Evolutionary conservation across 805 yeast species (phyloP).

Genomic region (Maudiozyma saulgeensis): DNA sequence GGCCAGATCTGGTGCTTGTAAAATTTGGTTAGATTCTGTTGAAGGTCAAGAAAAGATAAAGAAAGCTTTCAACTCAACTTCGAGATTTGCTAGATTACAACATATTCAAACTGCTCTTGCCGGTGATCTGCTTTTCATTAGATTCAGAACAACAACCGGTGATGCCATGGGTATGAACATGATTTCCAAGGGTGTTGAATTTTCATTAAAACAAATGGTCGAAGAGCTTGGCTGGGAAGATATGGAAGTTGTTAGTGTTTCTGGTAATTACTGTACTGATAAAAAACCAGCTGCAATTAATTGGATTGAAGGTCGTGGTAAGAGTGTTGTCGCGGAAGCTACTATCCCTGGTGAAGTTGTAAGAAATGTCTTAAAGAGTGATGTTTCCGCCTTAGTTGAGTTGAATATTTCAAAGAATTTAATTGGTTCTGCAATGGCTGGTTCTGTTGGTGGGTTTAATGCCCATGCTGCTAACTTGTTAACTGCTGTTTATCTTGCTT

Average conservation of each 20-base stretch:
- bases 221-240: slow-evolving; percentile 88
- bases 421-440: slow-evolving; percentile 97
- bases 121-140: slow-evolving; percentile 76
- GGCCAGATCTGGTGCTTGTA: slow-evolving; percentile 86
- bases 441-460: slow-evolving; percentile 94
- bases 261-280: slow-evolving; percentile 97
- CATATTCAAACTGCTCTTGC: slow-evolving; percentile 90
- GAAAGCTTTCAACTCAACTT: slow-evolving; percentile 89
- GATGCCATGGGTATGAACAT: slow-evolving; percentile 99
- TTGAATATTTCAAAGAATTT: slow-evolving; percentile 82
- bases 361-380: slow-evolving; percentile 73
- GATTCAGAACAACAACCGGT: slow-evolving; percentile 98
- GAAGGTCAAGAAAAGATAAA: slow-evolving; percentile 80
- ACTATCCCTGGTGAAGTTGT: slow-evolving; percentile 77
- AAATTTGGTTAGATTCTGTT: slow-evolving; percentile 89
- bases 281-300: slow-evolving; percentile 96
- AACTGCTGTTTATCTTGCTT: slow-evolving; percentile 87
- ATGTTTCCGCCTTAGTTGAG: slow-evolving; percentile 85
- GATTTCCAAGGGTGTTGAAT: slow-evolving; percentile 97
- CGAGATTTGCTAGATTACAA: slow-evolving; percentile 92
- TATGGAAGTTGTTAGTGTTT: slow-evolving; percentile 84
- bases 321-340: slow-evolving; percentile 95
- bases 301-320: slow-evolving; percentile 99
- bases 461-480: slow-evolving; percentile 97
- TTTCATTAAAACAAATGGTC: slow-evolving; percentile 72